Percentiles rank a stretch among this genome's conserved stretches.
Conservation (phyloP, 2,329 filamentous ascomycete genomes). For the Chaetomium olivaceum region DNA sequence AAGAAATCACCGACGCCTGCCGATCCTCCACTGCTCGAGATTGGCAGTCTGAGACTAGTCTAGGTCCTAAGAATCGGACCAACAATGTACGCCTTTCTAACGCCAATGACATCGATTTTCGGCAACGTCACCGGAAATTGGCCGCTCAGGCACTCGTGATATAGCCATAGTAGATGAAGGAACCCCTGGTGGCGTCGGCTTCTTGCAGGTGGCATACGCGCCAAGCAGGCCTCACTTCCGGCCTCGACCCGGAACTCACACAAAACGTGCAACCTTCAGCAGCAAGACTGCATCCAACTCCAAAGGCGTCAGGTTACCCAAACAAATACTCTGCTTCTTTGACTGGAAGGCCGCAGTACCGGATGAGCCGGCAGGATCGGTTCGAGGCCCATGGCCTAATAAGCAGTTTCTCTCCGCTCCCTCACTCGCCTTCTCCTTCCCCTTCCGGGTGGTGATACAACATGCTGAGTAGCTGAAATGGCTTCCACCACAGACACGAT, state of each 20-base stretch:
- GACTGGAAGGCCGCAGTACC: background rate
- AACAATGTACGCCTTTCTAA: background rate
- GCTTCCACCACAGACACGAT: conserved; percentile 12
- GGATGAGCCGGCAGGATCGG: background rate
- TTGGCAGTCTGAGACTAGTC: background rate
- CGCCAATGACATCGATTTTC: background rate
- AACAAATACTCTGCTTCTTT: background rate
- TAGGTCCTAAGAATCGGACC: background rate
- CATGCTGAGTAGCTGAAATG: conserved; percentile 14
- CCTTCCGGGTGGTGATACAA: conserved; percentile 18
- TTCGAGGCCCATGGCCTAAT: background rate
- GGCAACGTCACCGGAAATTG: background rate
- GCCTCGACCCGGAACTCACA: background rate
- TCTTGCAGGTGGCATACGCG: conserved; percentile 17
- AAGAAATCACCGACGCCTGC: conserved; percentile 16
- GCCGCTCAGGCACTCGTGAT: background rate
- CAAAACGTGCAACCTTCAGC: background rate
- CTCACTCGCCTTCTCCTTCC: background rate
- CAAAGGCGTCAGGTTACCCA: background rate
- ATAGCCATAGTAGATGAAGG: conserved; percentile 5
- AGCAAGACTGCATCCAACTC: background rate
- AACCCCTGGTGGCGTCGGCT: conserved; percentile 10
- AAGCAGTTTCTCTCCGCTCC: background rate
- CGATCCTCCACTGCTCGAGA: background rate
- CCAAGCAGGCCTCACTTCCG: conserved; percentile 15